A percentile compares a stretch with the other conserved stretches of the same genome.
Evolutionary conservation across 2,329 filamentous ascomycete genomes (phyloP).

Genomic region (Penicillium palitans): DNA sequence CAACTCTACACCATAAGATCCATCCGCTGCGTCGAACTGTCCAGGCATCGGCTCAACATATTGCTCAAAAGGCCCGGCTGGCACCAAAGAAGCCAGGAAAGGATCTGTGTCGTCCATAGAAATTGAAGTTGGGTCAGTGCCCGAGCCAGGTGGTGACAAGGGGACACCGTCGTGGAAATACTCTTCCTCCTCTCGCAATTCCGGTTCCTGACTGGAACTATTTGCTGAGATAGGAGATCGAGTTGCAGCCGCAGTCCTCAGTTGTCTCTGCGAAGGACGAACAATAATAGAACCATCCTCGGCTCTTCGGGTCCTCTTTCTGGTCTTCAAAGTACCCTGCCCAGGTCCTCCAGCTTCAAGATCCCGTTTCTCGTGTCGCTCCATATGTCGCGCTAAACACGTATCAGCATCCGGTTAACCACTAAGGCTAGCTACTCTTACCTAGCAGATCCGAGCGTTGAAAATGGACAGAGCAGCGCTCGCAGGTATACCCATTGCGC

Average conservation of each 20-base stretch:
- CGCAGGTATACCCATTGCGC: conserved; percentile 53
- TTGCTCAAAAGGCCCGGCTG: conserved; percentile 33
- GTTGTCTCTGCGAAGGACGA: conserved; percentile 34
- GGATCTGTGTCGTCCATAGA: conserved; percentile 30
- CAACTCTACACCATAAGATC: conserved; percentile 29
- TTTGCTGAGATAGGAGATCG: conserved; percentile 11
- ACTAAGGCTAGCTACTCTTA: conserved; percentile 30
- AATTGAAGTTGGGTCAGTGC: conserved; percentile 25
- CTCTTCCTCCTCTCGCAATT: conserved; percentile 8
- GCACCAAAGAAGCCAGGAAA: conserved; percentile 34
- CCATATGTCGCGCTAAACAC: conserved; percentile 59
- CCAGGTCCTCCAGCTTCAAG: conserved; percentile 52
- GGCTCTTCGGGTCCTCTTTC: conserved; percentile 53
- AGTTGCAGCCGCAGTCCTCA: conserved; percentile 6
- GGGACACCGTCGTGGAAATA: conserved; percentile 22
- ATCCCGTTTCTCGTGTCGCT: conserved; percentile 53
- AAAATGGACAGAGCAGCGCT: conserved; percentile 61
- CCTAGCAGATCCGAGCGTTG: conserved; percentile 61
- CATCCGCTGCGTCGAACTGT: conserved; percentile 38
- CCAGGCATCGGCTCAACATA: conserved; percentile 36
- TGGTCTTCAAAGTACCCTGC: conserved; percentile 49
- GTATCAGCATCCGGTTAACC: background rate
- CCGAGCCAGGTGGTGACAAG: conserved; percentile 32
- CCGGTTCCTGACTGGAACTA: conserved; percentile 14
- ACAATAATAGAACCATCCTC: conserved; percentile 50